Conservation (phyloP, 257 asterid species). For the Rauvolfia tetraphylla region DNA sequence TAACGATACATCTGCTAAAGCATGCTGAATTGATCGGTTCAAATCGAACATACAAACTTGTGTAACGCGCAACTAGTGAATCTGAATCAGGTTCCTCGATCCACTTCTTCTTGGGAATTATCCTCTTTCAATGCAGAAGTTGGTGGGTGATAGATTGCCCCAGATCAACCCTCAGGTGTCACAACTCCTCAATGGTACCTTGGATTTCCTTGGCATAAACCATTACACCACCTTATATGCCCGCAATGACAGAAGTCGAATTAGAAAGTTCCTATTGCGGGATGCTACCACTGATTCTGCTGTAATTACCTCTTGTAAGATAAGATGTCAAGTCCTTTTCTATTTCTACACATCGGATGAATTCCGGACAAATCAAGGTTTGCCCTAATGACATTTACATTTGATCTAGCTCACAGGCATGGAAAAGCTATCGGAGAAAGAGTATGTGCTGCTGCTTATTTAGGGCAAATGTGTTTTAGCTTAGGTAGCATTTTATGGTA, state of each 20-base stretch:
- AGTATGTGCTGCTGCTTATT: slow-evolving; percentile 42
- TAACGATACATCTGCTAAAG: not conserved
- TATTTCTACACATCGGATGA: not conserved
- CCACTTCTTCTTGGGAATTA: slow-evolving; percentile 84
- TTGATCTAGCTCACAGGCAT: slow-evolving; percentile 49
- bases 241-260: slow-evolving; percentile 53
- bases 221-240: slow-evolving; percentile 75
- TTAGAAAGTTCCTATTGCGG: slow-evolving; percentile 47
- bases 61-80: slow-evolving; percentile 18
- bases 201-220: slow-evolving; percentile 79
- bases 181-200: slow-evolving; percentile 48
- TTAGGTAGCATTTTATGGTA: not conserved
- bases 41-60: not conserved
- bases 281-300: slow-evolving; percentile 75
- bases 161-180: slow-evolving; percentile 41
- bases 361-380: not conserved
- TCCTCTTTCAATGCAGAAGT: slow-evolving; percentile 83
- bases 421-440: slow-evolving; percentile 75
- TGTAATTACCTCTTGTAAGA: slow-evolving; percentile 66
- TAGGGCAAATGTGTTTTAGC: not conserved
- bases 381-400: slow-evolving; percentile 14
- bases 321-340: slow-evolving; percentile 24
- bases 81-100: slow-evolving; percentile 84
- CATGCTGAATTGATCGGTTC: not conserved
- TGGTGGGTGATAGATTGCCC: slow-evolving; percentile 66